These are phyloP conservation scores for Trichophyton mentagrophytes DNA, from an alignment of 2,329 filamentous ascomycete species.

Conservation along the genomic window DNA sequence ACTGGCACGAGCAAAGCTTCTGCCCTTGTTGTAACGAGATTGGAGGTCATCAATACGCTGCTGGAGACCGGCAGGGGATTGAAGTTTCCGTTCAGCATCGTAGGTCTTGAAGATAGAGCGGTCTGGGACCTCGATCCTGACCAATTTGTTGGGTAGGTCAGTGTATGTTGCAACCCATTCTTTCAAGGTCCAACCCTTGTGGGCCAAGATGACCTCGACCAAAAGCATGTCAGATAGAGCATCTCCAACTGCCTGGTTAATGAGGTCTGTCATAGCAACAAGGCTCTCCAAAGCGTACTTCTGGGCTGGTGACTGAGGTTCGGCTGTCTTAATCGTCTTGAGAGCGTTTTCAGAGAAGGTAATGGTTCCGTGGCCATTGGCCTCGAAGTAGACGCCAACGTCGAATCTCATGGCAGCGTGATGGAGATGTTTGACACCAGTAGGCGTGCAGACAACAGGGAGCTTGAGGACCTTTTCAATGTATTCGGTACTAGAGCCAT, in stretches of 20 bases:
- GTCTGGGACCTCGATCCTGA: slow-evolving; percentile 78
- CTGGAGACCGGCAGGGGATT: slow-evolving; percentile 66
- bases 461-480: slow-evolving; percentile 77
- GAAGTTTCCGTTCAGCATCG: slow-evolving; percentile 80
- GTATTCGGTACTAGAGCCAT: slow-evolving; percentile 86
- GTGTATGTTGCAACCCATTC: slow-evolving; percentile 91
- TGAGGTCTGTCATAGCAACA: slow-evolving; percentile 69
- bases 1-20: slow-evolving; percentile 81
- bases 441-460: slow-evolving; percentile 83
- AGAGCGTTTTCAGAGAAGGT: slow-evolving; percentile 81
- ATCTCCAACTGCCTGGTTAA: slow-evolving; percentile 97
- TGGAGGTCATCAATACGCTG: slow-evolving; percentile 76
- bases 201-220: slow-evolving; percentile 88
- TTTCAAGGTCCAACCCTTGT: slow-evolving; percentile 80
- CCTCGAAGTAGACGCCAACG: slow-evolving; percentile 95
- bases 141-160: slow-evolving; percentile 89
- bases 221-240: slow-evolving; percentile 91
- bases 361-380: slow-evolving; percentile 93
- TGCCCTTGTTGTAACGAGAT: slow-evolving; percentile 77
- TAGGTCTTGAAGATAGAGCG: slow-evolving; percentile 83
- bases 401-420: slow-evolving; percentile 93
- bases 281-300: slow-evolving; percentile 79
- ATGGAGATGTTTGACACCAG: slow-evolving; percentile 94
- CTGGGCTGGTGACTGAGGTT: slow-evolving; percentile 83
- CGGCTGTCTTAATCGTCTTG: slow-evolving; percentile 61